phyloP scores from a whole-genome alignment of 495 filamentous ascomycete genomes.

The Penicillium ochrochloron region DNA sequence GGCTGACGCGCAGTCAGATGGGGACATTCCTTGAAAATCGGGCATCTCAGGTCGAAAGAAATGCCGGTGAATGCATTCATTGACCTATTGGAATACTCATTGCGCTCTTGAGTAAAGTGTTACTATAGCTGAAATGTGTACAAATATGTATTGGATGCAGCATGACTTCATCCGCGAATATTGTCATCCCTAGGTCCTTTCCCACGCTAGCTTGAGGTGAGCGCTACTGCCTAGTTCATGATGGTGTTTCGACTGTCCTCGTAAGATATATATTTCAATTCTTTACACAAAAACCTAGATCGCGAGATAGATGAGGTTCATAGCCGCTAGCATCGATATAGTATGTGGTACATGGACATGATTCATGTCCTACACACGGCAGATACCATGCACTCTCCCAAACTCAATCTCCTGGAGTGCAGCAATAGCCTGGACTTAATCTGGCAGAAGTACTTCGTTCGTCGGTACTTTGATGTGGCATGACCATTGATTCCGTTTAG shows the following conservation, averaged over 20 bases:
- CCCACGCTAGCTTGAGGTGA: not conserved
- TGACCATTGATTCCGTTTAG: not conserved
- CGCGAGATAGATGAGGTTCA: too few relatives aligned
- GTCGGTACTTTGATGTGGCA: not conserved
- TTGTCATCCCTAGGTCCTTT: not conserved
- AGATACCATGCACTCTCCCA: not conserved
- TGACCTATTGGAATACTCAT: not conserved
- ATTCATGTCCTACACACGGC: not conserved
- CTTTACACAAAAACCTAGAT: not conserved
- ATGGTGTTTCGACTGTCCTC: not conserved
- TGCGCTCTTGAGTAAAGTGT: not conserved
- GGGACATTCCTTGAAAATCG: not conserved
- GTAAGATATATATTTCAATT: not conserved
- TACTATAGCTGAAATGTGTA: not conserved
- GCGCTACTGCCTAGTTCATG: too few relatives aligned
- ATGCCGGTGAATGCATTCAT: not conserved
- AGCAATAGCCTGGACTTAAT: not conserved
- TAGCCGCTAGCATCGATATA: not conserved
- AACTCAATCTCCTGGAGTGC: not conserved
- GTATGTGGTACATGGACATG: not conserved
- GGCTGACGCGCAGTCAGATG: conserved; percentile 1
- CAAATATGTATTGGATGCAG: not conserved
- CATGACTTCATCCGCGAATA: not conserved
- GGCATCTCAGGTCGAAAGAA: not conserved
- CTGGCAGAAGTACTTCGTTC: conserved; percentile 4